Percentiles rank a stretch among this genome's conserved stretches.
phyloP scores from a whole-genome alignment of 2,329 filamentous ascomycete genomes.

The Didymella exigua region DNA sequence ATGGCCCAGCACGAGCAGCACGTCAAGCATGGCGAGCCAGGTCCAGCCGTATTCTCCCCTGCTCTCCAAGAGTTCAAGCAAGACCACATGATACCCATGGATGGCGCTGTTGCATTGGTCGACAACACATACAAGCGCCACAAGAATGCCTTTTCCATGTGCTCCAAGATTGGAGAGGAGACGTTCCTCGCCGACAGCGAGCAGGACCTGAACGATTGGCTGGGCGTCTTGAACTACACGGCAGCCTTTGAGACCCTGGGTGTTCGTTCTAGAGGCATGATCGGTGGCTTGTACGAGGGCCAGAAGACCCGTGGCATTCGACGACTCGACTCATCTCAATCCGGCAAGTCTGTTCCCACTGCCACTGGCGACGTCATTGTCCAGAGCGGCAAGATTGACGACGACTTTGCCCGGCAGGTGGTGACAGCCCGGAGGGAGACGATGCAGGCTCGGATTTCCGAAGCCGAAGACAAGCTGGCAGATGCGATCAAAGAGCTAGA shows the following conservation, averaged over 20 bases:
- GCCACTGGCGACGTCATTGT: constrained; percentile 75
- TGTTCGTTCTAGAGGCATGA: constrained; percentile 85
- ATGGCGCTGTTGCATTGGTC: constrained; percentile 85
- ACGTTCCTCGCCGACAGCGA: constrained; percentile 90
- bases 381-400: constrained; percentile 74
- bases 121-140: constrained; percentile 91
- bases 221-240: constrained; percentile 94
- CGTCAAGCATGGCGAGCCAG: constrained; percentile 75
- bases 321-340: constrained; percentile 66
- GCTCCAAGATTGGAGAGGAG: constrained; percentile 82
- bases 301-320: constrained; percentile 75
- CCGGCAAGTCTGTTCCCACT: constrained; percentile 67
- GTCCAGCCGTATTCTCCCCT: constrained; percentile 86
- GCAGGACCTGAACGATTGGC: constrained; percentile 92
- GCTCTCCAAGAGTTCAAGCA: constrained; percentile 91
- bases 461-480: constrained; percentile 79
- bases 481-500: constrained; percentile 79
- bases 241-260: constrained; percentile 92
- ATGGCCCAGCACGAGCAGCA: constrained; percentile 88
- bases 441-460: constrained; percentile 81
- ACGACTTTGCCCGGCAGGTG: constrained; percentile 85
- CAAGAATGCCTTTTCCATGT: constrained; percentile 92
- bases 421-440: constrained; percentile 79
- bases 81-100: constrained; percentile 89
- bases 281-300: constrained; percentile 83